Base-by-base conservation (phyloP, 129 eudicot genomes). In the Escallonia herrerae region DNA sequence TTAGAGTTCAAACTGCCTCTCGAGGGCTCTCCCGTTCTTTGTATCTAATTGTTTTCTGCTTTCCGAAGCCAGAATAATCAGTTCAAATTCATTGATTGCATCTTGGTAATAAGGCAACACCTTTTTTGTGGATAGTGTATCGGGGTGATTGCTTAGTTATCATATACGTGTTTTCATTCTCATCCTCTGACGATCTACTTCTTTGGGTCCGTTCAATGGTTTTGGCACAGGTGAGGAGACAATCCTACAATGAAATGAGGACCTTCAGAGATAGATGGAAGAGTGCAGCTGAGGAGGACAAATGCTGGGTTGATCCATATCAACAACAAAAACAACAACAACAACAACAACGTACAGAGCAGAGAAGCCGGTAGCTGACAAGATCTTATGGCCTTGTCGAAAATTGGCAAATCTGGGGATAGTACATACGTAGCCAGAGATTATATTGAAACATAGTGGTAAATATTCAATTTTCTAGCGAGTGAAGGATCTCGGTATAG, bases 281-380 rank as follows among this genome's bases (percentile, higher is more conserved):
- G 2, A 69, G 65, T 47, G 96, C 98, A 11, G 82, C 76, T 6
- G 64, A 81, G 74, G 74, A 76, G 33, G 96, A 89, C 55, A 72
- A 83, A 63, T 93, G 98, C 58, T 93, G 96, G 87, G 79, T 79
- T 40, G 89, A 93, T 85, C 88, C 76, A 37, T 82, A 70, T 79
- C 63, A 53, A 73, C 72, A n/a, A n/a, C n/a, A n/a, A n/a, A n/a
- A n/a, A n/a, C n/a, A n/a, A n/a, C n/a, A n/a, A n/a, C n/a, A 22
- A 22, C 33, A n/a, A n/a, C n/a, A 22, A 22, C 33, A 44, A 74
- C 60, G 54, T 11, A 55, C 40, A 0, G 60, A 8, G 48, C 69
- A 57, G 64, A 72, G 41, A 64, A 76, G 12, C 5, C 5, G 13
- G 14, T 70, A 61, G 12, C 40, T 6, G 8, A 11, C 43, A 2